Conservation (phyloP, 2,329 filamentous ascomycete species). For the Magnaporthiopsis incrustans region DNA sequence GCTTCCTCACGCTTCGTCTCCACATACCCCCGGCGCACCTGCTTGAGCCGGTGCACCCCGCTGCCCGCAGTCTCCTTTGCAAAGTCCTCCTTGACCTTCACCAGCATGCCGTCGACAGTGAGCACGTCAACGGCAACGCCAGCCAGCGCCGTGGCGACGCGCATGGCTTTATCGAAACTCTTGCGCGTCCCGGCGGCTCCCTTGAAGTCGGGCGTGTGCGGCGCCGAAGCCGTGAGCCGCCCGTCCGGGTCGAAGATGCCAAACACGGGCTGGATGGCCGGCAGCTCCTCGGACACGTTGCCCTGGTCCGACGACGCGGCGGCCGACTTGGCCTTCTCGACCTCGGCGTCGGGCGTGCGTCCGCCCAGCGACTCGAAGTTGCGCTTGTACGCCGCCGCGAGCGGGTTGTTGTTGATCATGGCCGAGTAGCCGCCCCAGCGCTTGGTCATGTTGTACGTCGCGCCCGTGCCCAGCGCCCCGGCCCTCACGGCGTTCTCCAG, state of each 20-base stretch:
- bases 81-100: slow-evolving; percentile 33
- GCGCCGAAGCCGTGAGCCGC: slow-evolving; percentile 33
- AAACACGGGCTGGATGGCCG: slow-evolving; percentile 44
- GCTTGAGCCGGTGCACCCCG: slow-evolving; percentile 12
- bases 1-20: no score
- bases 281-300: slow-evolving; percentile 48
- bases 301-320: slow-evolving; percentile 52
- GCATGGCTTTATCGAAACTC: slow-evolving; percentile 36
- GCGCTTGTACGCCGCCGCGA: slow-evolving; percentile 16
- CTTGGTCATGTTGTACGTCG: slow-evolving; percentile 28
- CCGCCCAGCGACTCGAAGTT: slow-evolving; percentile 3
- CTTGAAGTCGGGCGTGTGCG: slow-evolving; percentile 46
- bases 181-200: slow-evolving; percentile 38
- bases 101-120: slow-evolving; percentile 30
- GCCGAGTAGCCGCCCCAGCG: slow-evolving; percentile 22
- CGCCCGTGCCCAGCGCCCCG: slow-evolving; percentile 24
- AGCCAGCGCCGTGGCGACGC: slow-evolving; percentile 39
- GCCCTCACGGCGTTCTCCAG: slow-evolving; percentile 23
- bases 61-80: slow-evolving; percentile 17
- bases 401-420: slow-evolving; percentile 21
- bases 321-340: slow-evolving; percentile 32
- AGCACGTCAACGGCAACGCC: slow-evolving; percentile 40
- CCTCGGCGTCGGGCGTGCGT: slow-evolving; percentile 26
- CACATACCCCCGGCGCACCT: neutral
- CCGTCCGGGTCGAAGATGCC: slow-evolving; percentile 46